Base-by-base conservation (phyloP, 2,329 filamentous ascomycete species). In the Basipetospora sp. region DNA sequence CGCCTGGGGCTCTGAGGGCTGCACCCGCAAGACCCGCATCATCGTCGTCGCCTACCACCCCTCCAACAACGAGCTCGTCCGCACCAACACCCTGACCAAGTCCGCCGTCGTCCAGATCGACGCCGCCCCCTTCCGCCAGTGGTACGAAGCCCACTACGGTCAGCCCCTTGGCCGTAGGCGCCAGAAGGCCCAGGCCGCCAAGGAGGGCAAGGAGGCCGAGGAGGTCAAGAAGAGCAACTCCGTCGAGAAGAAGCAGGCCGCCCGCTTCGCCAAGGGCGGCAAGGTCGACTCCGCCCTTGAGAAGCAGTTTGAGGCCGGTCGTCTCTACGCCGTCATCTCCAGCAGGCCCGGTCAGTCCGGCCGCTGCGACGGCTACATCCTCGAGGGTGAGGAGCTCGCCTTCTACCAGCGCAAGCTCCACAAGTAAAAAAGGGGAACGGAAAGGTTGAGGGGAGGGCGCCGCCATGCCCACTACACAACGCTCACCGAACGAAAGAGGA, bases 101-200 rank as follows among this genome's bases (percentile, higher is more conserved):
- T 85, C 85, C 61, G 90, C 90, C 70, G 84, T 98, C 59, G 84
- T 98, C 64, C 90, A 98, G 76, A 73, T 98, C 69, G 90, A 98
- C 67, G 90, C 92, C 56, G 85, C 90, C 48, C 90, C 90, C 53
- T 98, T 98, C 84, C 77, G 90, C 65, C 88, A 96, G 73, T 98
- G 90, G 90, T 98, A 93, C 71, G 90, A 98, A 79, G 85, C 90
- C 53, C 90, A 98, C 81, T 98, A 98, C 77, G 90, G 90, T 62
- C 75, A 84, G 67, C 55, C 72, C 55, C 62, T 98, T 48, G 90
- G 90, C 64, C 83, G 87, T 57, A 81, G 80, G 69, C 84, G 87
- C 69, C 86, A 94, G 74, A 74, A 79, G 64, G 87, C 92, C 67
- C 68, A 64, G 59, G 57, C 57, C 42, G 56, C 68, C 60, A 63